Conservation (phyloP, 1,284 basidiomycete species). For the Schizophyllum amplum region DNA sequence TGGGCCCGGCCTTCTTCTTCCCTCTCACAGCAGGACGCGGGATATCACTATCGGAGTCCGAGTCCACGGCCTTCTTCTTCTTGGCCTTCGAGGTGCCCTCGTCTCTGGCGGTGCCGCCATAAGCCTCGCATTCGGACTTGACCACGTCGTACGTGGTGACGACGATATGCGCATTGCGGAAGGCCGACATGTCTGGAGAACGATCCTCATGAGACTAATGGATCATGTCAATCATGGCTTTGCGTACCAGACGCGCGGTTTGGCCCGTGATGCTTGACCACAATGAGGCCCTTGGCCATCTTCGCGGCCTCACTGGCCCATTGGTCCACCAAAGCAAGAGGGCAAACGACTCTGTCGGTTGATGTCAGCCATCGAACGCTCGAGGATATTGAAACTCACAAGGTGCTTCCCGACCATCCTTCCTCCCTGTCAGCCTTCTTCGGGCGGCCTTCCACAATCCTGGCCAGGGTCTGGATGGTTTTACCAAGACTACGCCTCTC, state of each 20-base stretch:
- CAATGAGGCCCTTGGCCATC: constrained; percentile 65
- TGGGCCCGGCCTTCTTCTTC: constrained; percentile 23
- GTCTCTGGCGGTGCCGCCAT: constrained; percentile 38
- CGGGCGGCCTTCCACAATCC: constrained; percentile 73
- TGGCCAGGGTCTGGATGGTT: constrained; percentile 85
- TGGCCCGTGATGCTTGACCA: constrained; percentile 79
- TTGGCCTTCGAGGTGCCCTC: constrained; percentile 35
- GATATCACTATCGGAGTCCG: constrained; percentile 27
- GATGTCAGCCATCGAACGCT: constrained; percentile 9
- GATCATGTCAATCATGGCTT: neutral
- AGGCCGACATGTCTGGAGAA: constrained; percentile 44
- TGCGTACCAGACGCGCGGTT: constrained; percentile 56
- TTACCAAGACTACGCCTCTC: constrained; percentile 63
- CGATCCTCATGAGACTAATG: constrained; percentile 1
- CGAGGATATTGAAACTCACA: constrained; percentile 41
- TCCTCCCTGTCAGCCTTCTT: constrained; percentile 62
- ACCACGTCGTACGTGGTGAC: constrained; percentile 81
- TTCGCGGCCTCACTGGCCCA: constrained; percentile 85
- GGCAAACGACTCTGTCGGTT: constrained; percentile 62
- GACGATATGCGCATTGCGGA: constrained; percentile 68
- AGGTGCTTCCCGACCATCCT: constrained; percentile 62
- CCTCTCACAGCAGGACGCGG: constrained; percentile 32
- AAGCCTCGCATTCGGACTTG: constrained; percentile 62
- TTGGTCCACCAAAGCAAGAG: constrained; percentile 81
- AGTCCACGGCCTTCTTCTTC: constrained; percentile 25